A percentile compares a stretch with the other conserved stretches of the same genome.
Conservation (phyloP, 2,329 filamentous ascomycete genomes). For the Xylariaceae sp. region DNA sequence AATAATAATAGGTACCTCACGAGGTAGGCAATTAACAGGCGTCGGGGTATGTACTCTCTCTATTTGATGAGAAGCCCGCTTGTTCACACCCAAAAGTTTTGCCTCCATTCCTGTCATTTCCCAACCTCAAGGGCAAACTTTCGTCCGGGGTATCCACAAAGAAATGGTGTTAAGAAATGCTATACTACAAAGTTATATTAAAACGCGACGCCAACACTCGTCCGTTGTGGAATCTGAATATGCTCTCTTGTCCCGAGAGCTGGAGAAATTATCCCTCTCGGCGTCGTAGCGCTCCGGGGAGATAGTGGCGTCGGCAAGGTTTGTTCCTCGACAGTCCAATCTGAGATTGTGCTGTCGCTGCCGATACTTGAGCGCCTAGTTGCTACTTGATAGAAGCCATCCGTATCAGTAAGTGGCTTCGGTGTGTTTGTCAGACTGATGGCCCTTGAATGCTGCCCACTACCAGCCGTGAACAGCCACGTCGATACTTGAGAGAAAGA, state of each 20-base stretch:
- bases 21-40: no score
- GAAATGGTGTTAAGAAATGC: slow-evolving; percentile 22
- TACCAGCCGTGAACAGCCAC: slow-evolving; percentile 48
- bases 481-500: slow-evolving; percentile 61
- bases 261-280: slow-evolving; percentile 39
- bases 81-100: not conserved
- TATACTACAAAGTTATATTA: slow-evolving; percentile 28
- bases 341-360: slow-evolving; percentile 47
- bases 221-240: slow-evolving; percentile 32
- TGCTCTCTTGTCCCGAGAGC: slow-evolving; percentile 26
- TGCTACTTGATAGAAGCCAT: slow-evolving; percentile 60
- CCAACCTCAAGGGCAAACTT: no score
- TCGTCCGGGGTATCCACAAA: no score
- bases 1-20: no score
- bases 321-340: slow-evolving; percentile 46
- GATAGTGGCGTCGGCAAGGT: slow-evolving; percentile 50
- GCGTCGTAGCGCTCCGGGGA: slow-evolving; percentile 44
- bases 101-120: slow-evolving; percentile 12
- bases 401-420: slow-evolving; percentile 46
- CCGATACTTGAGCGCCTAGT: slow-evolving; percentile 41
- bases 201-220: slow-evolving; percentile 48
- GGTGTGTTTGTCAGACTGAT: slow-evolving; percentile 53
- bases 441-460: slow-evolving; percentile 33
- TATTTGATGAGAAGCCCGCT: no score
- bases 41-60: no score